phyloP scores from a whole-genome alignment of 306 rosid species.

The Pterocarpus macrocarpus region DNA sequence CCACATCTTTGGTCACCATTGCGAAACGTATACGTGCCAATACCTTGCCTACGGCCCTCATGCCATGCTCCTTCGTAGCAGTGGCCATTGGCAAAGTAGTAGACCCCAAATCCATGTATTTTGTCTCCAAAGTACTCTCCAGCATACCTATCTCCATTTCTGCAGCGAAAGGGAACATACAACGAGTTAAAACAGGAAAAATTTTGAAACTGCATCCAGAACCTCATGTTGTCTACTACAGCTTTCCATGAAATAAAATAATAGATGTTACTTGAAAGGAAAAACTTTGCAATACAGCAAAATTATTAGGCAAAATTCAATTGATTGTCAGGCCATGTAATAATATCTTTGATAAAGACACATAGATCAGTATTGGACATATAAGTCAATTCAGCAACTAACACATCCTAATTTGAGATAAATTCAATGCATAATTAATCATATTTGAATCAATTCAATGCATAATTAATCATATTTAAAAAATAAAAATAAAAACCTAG shows the following conservation, averaged over 20 bases:
- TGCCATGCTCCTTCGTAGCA: conserved; percentile 99
- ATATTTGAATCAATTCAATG: conserved; percentile 28
- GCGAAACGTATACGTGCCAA: conserved; percentile 78
- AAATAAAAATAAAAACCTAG: too few species aligned
- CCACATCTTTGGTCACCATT: conserved; percentile 81
- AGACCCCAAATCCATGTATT: conserved; percentile 97
- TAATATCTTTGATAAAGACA: not conserved
- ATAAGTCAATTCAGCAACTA: conserved; percentile 1
- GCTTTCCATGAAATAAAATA: not conserved
- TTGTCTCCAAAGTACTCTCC: conserved; percentile 99
- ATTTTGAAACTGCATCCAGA: not conserved
- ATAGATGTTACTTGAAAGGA: too few species aligned
- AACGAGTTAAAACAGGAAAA: not conserved
- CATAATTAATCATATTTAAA: conserved; percentile 6
- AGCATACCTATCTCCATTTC: conserved; percentile 98
- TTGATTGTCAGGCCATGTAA: not conserved
- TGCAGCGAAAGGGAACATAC: conserved; percentile 43
- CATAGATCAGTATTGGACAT: conserved; percentile 18
- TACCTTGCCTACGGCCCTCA: conserved; percentile 92
- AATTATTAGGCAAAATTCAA: not conserved
- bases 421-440: conserved; percentile 17
- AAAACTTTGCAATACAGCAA: too few species aligned
- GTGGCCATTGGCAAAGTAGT: conserved; percentile 93
- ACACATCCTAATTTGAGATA: conserved; percentile 17
- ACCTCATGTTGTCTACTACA: not conserved